Evolutionary conservation across 768 basidiomycete species (phyloP), one percentile per base, ranked within the genome.

Genomic region (Pholiota conissans): DNA sequence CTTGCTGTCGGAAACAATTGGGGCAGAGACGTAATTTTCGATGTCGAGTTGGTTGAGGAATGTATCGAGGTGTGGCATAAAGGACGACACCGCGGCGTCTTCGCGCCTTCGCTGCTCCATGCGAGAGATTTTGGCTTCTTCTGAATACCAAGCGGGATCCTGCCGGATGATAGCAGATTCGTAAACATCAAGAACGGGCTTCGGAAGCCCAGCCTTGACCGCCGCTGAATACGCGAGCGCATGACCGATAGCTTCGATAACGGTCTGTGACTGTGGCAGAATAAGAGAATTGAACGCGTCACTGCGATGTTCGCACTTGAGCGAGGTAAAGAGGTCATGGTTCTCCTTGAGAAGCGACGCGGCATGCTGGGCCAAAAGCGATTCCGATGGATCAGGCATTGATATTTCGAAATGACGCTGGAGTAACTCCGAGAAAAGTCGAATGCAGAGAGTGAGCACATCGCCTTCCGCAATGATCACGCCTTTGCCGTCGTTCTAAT

Each of bases 241-340:
- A 63, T 86, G 83, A 3, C 86, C 86, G 39, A 87, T 81, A n/a
- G 85, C 80, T 71, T 84, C 80, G 52, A 87, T 67, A 5, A 81
- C 74, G 11, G 59, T 56, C 50, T 82, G 78, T 9, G 84, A 80
- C 65, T 82, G 80, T 5, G 84, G 86, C 52, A 87, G 77, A 56
- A 86, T 68, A 50, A 82, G 73, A 5, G 76, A 73, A 65, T 82
- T 81, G 69, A 84, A 84, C 0, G 72, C 65, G 26, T 75, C 72
- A 68, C 80, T 79, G 50, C 83, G 81, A 71, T 84, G 81, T 59
- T 75, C 73, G 28, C 71, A 73, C 7, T 70, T 69, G 35, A 81
- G 58, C 11, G 68, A 60, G 40, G 63, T 58, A 42, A 79, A 73
- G 13, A 81, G 67, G 5, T 70, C 66, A 16, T 55, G 72, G 61